phyloP scores from a whole-genome alignment of 306 rosid species.

The Ceratonia siliqua region DNA sequence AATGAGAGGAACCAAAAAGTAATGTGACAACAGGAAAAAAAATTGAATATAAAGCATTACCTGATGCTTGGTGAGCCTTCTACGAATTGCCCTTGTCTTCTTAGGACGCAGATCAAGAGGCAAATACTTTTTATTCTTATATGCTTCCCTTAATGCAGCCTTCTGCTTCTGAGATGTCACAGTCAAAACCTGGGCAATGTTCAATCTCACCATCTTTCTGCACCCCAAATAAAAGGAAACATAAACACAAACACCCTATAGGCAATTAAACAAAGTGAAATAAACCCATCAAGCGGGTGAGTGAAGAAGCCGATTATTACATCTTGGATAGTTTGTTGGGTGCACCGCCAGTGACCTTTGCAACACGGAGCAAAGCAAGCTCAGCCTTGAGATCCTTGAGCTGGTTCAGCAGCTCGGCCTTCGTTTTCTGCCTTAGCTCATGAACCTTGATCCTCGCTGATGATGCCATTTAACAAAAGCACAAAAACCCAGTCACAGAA shows the following conservation, averaged over 20 bases:
- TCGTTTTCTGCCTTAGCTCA: constrained; percentile 59
- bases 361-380: constrained; percentile 63
- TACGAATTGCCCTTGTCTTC: constrained; percentile 71
- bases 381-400: constrained; percentile 70
- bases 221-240: background rate
- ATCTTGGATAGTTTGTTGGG: constrained; percentile 73
- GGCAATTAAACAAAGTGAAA: background rate
- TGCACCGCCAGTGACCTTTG: constrained; percentile 69
- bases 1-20: background rate
- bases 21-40: too few species aligned
- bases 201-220: constrained; percentile 67
- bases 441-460: constrained; percentile 73
- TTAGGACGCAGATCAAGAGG: constrained; percentile 76
- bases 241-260: background rate
- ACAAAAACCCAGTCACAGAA: background rate
- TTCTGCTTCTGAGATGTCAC: constrained; percentile 73
- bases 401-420: constrained; percentile 55
- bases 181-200: constrained; percentile 69
- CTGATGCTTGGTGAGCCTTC: constrained; percentile 71
- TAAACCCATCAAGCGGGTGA: background rate
- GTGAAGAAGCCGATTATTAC: constrained; percentile 1
- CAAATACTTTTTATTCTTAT: constrained; percentile 70
- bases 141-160: constrained; percentile 63
- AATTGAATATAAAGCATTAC: constrained; percentile 16
- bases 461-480: background rate